Evolutionary conservation across 148 eudicot species (phyloP).

Genomic region (Cornus suecica): DNA sequence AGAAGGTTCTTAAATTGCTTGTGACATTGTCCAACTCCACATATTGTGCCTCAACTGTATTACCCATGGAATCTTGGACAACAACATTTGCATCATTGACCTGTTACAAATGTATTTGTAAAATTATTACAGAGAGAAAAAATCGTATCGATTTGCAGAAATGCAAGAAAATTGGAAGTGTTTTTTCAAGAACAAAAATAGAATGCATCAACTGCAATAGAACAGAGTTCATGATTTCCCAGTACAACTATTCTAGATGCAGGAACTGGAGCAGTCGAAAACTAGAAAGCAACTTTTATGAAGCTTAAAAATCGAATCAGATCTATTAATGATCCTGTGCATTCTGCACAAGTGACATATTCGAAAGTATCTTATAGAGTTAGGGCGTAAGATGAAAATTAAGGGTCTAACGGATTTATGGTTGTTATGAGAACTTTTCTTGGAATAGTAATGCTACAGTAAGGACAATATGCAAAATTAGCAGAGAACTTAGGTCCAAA

Average conservation of each 20-base stretch:
- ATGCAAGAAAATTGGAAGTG: background rate
- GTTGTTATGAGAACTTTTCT: no score
- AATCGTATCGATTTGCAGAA: background rate
- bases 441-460: no score
- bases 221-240: background rate
- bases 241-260: background rate
- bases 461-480: no score
- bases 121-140: constrained; percentile 1
- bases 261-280: no score
- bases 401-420: no score
- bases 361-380: no score
- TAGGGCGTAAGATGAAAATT: no score
- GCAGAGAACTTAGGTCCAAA: no score
- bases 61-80: constrained; percentile 66
- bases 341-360: no score
- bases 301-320: no score
- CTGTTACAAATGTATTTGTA: constrained; percentile 24
- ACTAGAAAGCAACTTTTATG: no score
- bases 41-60: constrained; percentile 52
- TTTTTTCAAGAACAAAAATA: background rate
- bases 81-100: constrained; percentile 59
- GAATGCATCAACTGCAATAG: background rate
- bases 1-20: constrained; percentile 57
- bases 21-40: constrained; percentile 65
- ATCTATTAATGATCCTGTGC: no score